Evolutionary conservation across 768 basidiomycete genomes (phyloP).

Genomic region (Suillus variegatus): DNA sequence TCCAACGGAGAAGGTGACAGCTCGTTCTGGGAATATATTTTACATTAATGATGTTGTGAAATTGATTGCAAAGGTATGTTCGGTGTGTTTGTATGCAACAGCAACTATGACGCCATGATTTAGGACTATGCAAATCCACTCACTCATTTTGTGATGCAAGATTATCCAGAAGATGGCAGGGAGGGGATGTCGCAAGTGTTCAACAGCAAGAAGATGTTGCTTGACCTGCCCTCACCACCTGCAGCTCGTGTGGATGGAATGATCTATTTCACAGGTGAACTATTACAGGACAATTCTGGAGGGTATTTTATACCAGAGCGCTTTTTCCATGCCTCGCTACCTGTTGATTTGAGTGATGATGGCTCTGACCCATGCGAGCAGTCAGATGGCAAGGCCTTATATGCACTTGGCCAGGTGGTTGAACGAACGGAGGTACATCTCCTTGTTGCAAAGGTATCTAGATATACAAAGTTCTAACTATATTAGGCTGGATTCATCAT

Average conservation of each 20-base stretch:
- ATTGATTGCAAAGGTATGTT: conserved; percentile 21
- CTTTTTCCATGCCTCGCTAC: conserved; percentile 14
- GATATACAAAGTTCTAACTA: no score
- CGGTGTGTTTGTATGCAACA: neutral
- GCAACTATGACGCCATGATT: neutral
- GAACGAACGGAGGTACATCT: no score
- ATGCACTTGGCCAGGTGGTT: no score
- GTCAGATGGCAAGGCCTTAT: neutral
- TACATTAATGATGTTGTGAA: conserved; percentile 26
- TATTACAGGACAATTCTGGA: conserved; percentile 10
- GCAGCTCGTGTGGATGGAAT: conserved; percentile 17
- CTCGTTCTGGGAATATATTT: conserved; percentile 27
- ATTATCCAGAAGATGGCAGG: conserved; percentile 14
- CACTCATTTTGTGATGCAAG: conserved; percentile 19
- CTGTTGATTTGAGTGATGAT: neutral
- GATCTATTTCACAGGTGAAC: conserved; percentile 27
- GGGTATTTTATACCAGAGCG: conserved; percentile 19
- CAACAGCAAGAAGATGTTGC: conserved; percentile 32
- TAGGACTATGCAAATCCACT: conserved; percentile 31
- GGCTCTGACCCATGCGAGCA: neutral
- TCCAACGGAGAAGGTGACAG: conserved; percentile 21
- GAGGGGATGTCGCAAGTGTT: conserved; percentile 23
- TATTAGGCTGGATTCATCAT: no score
- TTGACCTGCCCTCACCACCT: conserved; percentile 28
- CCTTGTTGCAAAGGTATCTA: no score